Conservation (phyloP, 2,329 filamentous ascomycete genomes). For the Magnaporthiopsis poae region DNA sequence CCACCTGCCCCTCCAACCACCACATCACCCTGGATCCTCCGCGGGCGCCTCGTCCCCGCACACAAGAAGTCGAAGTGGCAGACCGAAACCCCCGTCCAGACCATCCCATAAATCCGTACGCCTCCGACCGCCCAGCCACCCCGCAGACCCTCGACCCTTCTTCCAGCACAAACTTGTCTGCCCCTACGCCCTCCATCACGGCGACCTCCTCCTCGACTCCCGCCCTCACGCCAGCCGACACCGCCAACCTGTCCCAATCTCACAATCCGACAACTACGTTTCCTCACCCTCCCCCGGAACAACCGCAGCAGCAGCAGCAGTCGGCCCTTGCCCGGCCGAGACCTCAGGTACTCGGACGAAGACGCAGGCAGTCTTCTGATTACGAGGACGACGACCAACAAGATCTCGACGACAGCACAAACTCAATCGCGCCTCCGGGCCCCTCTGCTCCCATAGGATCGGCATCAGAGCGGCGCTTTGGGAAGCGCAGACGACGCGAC, state of each 20-base stretch:
- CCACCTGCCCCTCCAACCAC: neutral
- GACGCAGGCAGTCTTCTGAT: slow-evolving; percentile 3
- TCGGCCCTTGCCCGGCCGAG: neutral
- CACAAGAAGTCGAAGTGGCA: slow-evolving; percentile 5
- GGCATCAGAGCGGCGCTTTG: slow-evolving; percentile 2
- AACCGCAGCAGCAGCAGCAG: neutral
- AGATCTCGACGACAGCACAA: neutral
- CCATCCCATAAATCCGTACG: neutral
- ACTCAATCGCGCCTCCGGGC: slow-evolving; percentile 2
- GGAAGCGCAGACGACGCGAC: slow-evolving; percentile 7
- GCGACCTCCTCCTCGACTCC: neutral
- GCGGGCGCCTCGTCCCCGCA: slow-evolving; percentile 7
- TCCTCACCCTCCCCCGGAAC: neutral
- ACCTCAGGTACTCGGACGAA: slow-evolving; percentile 4
- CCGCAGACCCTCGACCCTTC: neutral
- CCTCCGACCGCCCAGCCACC: neutral
- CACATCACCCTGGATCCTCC: neutral
- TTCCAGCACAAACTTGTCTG: neutral
- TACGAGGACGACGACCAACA: slow-evolving; percentile 5
- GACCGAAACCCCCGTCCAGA: slow-evolving; percentile 5
- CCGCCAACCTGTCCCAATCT: neutral
- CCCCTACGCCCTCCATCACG: neutral
- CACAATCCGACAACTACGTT: neutral
- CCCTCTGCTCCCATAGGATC: slow-evolving; percentile 4
- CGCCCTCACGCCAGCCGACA: slow-evolving; percentile 1